Evolutionary conservation across 225 moss, liverwort and hornwort genomes (phyloP), one percentile per base, ranked within the genome.

Genomic region (Marchantia paleacea): DNA sequence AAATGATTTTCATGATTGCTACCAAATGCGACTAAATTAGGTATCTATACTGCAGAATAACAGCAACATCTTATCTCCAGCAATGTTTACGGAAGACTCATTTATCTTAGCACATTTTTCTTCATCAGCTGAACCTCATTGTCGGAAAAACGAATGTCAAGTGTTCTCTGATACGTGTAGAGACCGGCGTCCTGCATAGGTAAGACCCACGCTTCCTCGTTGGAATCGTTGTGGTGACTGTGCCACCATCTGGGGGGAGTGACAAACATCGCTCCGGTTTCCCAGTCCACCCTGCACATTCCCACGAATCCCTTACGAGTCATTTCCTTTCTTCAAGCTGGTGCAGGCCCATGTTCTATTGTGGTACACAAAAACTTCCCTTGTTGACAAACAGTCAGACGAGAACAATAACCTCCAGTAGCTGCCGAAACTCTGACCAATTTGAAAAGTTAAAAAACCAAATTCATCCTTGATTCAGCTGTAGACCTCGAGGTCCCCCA

Each of bases 181-280:
- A 91, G 85, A 55, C 91, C 91, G 26, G 91, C 91, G 52, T 90
- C 91, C 75, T 91, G 91, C 69, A 91, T 91, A 74, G 91, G 91
- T 25, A 90, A 73, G 51, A 91, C 91, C 91, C 90, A 91, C 1
- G 91, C 90, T 84, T 91, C 91, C 81, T 91, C 88, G 29, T 48
- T 26, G 0, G 91, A 91, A 15, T 90, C 86, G 20, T 91, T 91
- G 83, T 91, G 90, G 69, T 91, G 91, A 54, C 91, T 91, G 72
- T 91, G 91, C 91, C 91, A 91, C 91, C 90, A 91, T 55, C 91
- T 84, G 0, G 91, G 91, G 26, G 91, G 91, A 31, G 91, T 91
- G 12, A 91, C 88, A 63, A 91, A 91, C 62, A 91, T 85, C 20
- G 85, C 82, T 30, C 91, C 90, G 30, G 88, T 86, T 49, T 82